Percentiles rank a stretch among this genome's conserved stretches.
These are phyloP conservation scores for Candida sojae DNA, from an alignment of 1,139 yeast species.

Conservation along the genomic window DNA sequence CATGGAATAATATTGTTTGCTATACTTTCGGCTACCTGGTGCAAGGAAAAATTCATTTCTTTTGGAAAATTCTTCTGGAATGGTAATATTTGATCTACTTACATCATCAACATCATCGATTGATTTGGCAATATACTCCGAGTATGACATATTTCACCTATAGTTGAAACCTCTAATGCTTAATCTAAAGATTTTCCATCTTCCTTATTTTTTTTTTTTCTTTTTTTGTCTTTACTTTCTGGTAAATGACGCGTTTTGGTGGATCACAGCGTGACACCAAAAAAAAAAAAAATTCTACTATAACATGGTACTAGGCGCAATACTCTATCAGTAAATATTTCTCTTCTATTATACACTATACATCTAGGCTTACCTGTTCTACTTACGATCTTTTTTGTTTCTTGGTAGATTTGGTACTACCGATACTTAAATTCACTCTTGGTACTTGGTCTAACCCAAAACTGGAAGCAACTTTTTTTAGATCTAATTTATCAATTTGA, in stretches of 20 bases:
- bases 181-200: not conserved
- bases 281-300: not conserved
- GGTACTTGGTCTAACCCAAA: conserved; percentile 97
- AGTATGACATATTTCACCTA: not conserved
- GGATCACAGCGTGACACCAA: not conserved
- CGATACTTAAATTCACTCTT: conserved; percentile 92
- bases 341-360: not conserved
- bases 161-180: too few relatives aligned
- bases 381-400: conserved; percentile 42
- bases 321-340: not conserved
- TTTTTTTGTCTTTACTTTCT: not conserved
- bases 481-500: conserved; percentile 91
- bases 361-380: not conserved
- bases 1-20: conserved; percentile 71
- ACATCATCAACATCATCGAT: not conserved
- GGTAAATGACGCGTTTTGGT: conserved; percentile 5
- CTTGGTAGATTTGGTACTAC: conserved; percentile 73
- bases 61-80: conserved; percentile 5
- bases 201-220: not conserved
- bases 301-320: too few relatives aligned
- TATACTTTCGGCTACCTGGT: conserved; percentile 49
- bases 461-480: conserved; percentile 91
- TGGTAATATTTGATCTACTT: not conserved
- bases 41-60: conserved; percentile 19
- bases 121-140: conserved; percentile 1